These are phyloP conservation scores for Fusarium goolgardi DNA, from an alignment of 2,329 filamentous ascomycete species.

Conservation along the genomic window DNA sequence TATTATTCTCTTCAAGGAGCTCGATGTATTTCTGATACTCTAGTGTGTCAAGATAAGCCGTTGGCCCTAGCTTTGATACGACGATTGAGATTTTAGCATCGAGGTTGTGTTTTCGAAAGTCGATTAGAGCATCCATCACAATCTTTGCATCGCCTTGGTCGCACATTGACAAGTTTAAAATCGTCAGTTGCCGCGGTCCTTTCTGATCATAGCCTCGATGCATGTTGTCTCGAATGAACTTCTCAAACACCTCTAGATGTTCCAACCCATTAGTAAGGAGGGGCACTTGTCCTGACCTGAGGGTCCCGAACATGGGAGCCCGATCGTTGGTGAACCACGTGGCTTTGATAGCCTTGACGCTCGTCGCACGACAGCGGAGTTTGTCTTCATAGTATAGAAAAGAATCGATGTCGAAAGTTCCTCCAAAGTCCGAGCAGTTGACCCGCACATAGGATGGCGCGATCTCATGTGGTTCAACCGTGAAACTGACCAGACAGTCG, in stretches of 20 bases:
- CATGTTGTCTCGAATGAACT: neutral
- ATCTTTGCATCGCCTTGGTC: slow-evolving; percentile 14
- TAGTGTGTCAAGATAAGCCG: neutral
- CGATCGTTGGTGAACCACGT: neutral
- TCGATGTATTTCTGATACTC: neutral
- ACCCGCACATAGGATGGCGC: slow-evolving; percentile 5
- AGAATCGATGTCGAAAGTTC: slow-evolving; percentile 5
- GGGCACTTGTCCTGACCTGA: neutral
- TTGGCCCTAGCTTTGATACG: slow-evolving; percentile 2
- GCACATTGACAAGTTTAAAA: slow-evolving; percentile 10
- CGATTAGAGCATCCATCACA: neutral
- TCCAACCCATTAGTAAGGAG: slow-evolving; percentile 1
- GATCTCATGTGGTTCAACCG: neutral
- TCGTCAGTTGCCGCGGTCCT: neutral
- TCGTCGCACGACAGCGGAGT: slow-evolving; percentile 10
- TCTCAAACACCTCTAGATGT: neutral
- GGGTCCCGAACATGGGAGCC: neutral
- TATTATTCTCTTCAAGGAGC: neutral
- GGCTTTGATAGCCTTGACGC: slow-evolving; percentile 5
- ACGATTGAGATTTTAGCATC: slow-evolving; percentile 1
- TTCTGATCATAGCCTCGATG: rapidly evolving
- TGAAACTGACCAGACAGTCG: neutral
- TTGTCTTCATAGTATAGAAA: slow-evolving; percentile 14
- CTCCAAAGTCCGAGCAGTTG: neutral
- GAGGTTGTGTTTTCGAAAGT: neutral